Base-by-base conservation (phyloP, 2,329 filamentous ascomycete genomes). In the Pyricularia pennisetigena region DNA sequence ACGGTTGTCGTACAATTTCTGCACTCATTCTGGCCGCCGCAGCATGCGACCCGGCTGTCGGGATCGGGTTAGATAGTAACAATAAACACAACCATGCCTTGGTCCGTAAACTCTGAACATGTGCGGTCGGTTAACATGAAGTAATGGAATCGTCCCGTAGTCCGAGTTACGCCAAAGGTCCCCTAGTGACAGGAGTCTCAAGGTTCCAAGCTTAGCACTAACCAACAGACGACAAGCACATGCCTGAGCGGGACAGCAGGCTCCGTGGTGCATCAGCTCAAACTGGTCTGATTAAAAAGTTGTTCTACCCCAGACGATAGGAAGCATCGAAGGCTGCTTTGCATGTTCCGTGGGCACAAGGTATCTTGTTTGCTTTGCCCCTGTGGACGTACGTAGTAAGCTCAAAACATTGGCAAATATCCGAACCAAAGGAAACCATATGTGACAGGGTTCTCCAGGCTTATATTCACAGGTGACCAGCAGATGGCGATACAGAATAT, bases 141-240 rank as follows among this genome's bases (percentile, higher is more conserved):
- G 30, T 16, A 41, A 41, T 12, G 32, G 14, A 41, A 16, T 35
- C 14, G 10, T 35, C 3, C 32, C 32, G 12, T 35, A 41, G 16
- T 41, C 32, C 41, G 41, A 54, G 41, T 54, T 49, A n/a, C 41
- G 41, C 41, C 16, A n/a, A 54, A 54, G 16, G 35, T 41, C 8
- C 16, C 41, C 41, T 54, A 54, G 41, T 54, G 41, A 54, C 41
- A 54, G 41, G 14, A 49, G 20, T 20, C 35, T 8, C 14, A 32
- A 41, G 32, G 32, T 41, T 41, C 12, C 32, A 41, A 41, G 32
- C 32, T 41, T 41, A 41, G 32, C 12, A 41, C 32, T 16, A 41
- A 41, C 16, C 59, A 62, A 62, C 26, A 62, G 59, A 62, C 59
- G 24, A 62, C 59, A 62, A 62, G 59, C 59, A 62, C 59, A 62